Evolutionary conservation across 768 basidiomycete genomes (phyloP), one percentile per base, ranked within the genome.

Genomic region (Coprinopsis marcescibilis): DNA sequence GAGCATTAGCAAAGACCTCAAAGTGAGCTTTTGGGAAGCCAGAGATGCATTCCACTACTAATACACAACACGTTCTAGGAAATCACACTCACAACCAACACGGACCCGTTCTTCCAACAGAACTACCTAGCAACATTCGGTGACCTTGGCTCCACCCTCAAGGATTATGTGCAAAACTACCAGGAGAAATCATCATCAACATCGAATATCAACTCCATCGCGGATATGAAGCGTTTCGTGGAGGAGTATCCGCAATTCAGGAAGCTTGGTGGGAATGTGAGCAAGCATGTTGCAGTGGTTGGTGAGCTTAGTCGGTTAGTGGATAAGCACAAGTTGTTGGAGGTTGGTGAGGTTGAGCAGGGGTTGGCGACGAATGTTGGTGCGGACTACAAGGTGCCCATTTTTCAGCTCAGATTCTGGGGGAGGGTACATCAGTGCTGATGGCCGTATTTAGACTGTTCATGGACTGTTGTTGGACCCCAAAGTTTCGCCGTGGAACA

Each of bases 201-300:
- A 42, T 76, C 79, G 0, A 82, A 85, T 19, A 95, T 99, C 52
- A 93, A 94, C 58, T 97, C 95, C 0, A 92, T 98, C 48, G 66
- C 74, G 3, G 96, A 99, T 55, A 99, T 99, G 96, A 98, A 98
- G 63, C 81, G 77, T 7, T 95, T 95, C 56, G 89, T 99, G 2
- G 96, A 99, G 62, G 94, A 97, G 57, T 99, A 95, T 65, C 96
- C 96, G 1, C 96, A 99, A 64, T 97, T 98, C 59, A 76, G 85
- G 55, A 94, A 94, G 61, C 75, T 99, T 24, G 93, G 96, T 1
- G 94, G 94, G 7, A 99, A 99, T 62, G 96, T 99, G 24, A 95
- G 91, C 70, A 99, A 98, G 66, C 96, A 98, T 58, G 96, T 98
- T 17, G 90, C 95, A 5, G 67, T 99, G 19, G 96, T 99, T 0